Base-by-base conservation (phyloP, 106 monocot genomes). In the Agapanthus africanus region DNA sequence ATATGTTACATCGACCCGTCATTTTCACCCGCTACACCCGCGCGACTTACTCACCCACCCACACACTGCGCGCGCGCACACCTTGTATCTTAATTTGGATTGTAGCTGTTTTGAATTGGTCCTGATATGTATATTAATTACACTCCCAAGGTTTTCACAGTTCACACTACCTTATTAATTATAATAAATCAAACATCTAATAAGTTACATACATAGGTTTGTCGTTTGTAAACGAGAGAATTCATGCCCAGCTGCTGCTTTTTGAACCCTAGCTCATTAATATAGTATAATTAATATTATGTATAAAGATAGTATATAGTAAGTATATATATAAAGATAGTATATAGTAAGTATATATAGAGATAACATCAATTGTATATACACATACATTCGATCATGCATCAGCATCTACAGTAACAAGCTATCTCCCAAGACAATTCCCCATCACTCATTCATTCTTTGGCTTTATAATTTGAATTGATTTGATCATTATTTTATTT, bases 21-120 rank as follows among this genome's bases (percentile, higher is more conserved):
- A 44, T 52, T 73, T 62, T 79, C 79, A 73, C 67, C 75, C 50
- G 70, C 65, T 63, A 35, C 69, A 63, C 32, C 75, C 23, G 26
- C 41, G 38, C 52, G 49, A 50, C 1, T 31, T 18, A 35, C 47
- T 40, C 52, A 52, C n/a, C n/a, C 52, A 22, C 52, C 2, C 13
- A 44, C 6, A 44, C 44, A 6, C 44, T n/a, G n/a, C n/a, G n/a
- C n/a, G n/a, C n/a, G n/a, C n/a, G n/a, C n/a, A n/a, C n/a, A n/a
- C n/a, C n/a, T n/a, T n/a, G 16, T 16, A 44, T 9, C 16, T 44
- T 44, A 44, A 4, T 44, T 39, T 39, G 39, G 10, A 39, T 39
- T 39, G n/a, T n/a, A n/a, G n/a, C n/a, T n/a, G n/a, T n/a, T n/a
- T n/a, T n/a, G n/a, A n/a, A n/a, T n/a, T n/a, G n/a, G n/a, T n/a